Evolutionary conservation across 1,284 basidiomycete species (phyloP).

Genomic region (Leucoagaricus sp.): DNA sequence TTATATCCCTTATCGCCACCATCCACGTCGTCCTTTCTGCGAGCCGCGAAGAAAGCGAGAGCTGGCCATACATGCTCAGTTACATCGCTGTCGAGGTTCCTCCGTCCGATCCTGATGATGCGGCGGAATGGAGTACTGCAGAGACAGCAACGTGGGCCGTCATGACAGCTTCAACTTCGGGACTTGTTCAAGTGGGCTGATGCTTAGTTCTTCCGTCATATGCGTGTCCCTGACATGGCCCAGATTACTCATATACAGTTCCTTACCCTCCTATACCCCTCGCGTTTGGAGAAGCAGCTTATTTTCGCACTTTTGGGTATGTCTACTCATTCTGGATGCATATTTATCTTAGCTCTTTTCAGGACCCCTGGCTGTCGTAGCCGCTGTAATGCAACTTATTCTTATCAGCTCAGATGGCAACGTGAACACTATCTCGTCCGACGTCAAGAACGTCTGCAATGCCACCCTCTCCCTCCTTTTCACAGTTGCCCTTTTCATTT

Average conservation of each 20-base stretch:
- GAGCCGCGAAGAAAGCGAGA: slow-evolving; percentile 62
- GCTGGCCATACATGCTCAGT: slow-evolving; percentile 94
- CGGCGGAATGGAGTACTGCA: slow-evolving; percentile 59
- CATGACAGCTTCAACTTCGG: slow-evolving; percentile 85
- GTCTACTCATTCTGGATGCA: background rate
- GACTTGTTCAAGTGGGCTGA: slow-evolving; percentile 75
- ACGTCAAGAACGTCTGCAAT: slow-evolving; percentile 93
- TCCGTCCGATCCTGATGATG: slow-evolving; percentile 34
- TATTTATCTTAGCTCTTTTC: slow-evolving; percentile 8
- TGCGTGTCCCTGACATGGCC: background rate
- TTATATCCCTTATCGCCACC: slow-evolving; percentile 78
- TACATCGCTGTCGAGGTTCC: slow-evolving; percentile 88
- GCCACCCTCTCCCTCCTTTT: slow-evolving; percentile 94
- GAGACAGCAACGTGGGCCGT: slow-evolving; percentile 84
- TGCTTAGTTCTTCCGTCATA: background rate
- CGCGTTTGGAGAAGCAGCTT: slow-evolving; percentile 85
- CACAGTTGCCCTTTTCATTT: slow-evolving; percentile 86
- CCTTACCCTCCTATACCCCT: slow-evolving; percentile 94
- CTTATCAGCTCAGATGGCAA: slow-evolving; percentile 53
- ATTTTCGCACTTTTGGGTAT: slow-evolving; percentile 84
- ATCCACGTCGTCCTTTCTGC: slow-evolving; percentile 72
- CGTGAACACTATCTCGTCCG: slow-evolving; percentile 67
- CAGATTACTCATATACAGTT: slow-evolving; percentile 98
- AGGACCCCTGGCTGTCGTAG: slow-evolving; percentile 86
- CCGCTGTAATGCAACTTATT: slow-evolving; percentile 85